Evolutionary conservation across 805 yeast species (phyloP), one percentile per base, ranked within the genome.

Genomic region (Sugiyamaella marilandica): DNA sequence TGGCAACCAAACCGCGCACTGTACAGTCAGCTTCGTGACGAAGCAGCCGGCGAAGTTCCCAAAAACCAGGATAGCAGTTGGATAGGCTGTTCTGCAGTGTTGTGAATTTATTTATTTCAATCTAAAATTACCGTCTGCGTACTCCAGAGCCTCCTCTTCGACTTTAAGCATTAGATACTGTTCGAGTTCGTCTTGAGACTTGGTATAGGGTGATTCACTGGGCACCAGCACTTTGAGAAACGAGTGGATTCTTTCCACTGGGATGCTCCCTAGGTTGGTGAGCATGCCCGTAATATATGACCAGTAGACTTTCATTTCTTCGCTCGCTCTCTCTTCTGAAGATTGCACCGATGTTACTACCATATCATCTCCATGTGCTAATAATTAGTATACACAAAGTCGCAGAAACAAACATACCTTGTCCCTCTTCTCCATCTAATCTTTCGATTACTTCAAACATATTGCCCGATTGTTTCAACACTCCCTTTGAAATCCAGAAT

Each of bases 401-500:
- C 48, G 26, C 32, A 19, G 9, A 3, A 34, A 34, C 37, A 34
- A 34, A 34, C 37, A n/a, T 34, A 34, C 37, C 32, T 26, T 29
- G 36, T 11, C 33, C 57, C 13, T 29, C 50, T 2, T 41, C 45
- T 10, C 59, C 64, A 11, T 64, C 69, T 49, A 57, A 57, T 5
- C 54, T 57, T 55, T 79, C 84, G 33, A 74, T 67, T 2, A 75
- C 74, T 21, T 16, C 9, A 62, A 67, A 62, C 70, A 81, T 70
- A 7, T 67, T 69, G 1, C 70, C 65, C 44, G 75, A 76, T 2
- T 41, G 43, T 32, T 66, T 55, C 4, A 91, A 59, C 0, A 89
- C 80, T 0, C 78, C 80, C 45, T 76, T 67, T 18, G 75, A 71
- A 1, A 79, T 76, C 97, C 97, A 91, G 62, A 76, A 87, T 3